Evolutionary conservation across 257 asterid species (phyloP), one percentile per base, ranked within the genome.

Genomic region (Penstemon newberryi): DNA sequence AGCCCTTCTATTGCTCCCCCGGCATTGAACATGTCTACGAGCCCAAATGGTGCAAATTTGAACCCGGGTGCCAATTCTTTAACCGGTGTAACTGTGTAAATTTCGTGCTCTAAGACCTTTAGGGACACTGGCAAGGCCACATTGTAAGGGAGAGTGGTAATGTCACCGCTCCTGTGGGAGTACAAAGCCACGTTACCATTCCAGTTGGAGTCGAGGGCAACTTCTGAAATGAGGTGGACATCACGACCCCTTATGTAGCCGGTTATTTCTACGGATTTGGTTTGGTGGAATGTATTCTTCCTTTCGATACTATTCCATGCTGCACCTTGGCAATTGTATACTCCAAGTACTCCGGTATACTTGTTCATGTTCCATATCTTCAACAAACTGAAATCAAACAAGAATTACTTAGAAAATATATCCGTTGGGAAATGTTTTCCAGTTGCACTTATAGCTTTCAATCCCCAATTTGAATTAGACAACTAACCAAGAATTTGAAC

Each of bases 351-450:
- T 56, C 95, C 96, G 15, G 87, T 86, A 81, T 78, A 75, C 66
- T 89, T 91, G 89, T 91, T 91, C 87, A 89, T 82, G 88, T 89
- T 91, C 97, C 97, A 91, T 69, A 91, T 89, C 85, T 91, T 91
- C 73, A 91, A 63, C 70, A 88, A 63, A 81, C 97, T 91, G 85
- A 73, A 73, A 75, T 12, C 47, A 9, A 70, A 45, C 51, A 59
- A 70, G 3, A 11, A 4, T 19, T 41, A 2, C 7, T 85, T 56
- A 80, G 80, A 45, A 62, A 50, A 18, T 8, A 43, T 3, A 64
- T 40, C 44, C 60, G 58, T 40, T 11, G 3, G 5, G 33, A 25
- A 25, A 25, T 25, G 33, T 25, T 0, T 25, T 25, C 33, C 1
- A 59, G 11, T 11, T 38, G 49, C 10, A 66, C 33, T 25, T 6